Evolutionary conservation across 1,139 yeast species (phyloP).

Genomic region (Protomyces macrosporus): DNA sequence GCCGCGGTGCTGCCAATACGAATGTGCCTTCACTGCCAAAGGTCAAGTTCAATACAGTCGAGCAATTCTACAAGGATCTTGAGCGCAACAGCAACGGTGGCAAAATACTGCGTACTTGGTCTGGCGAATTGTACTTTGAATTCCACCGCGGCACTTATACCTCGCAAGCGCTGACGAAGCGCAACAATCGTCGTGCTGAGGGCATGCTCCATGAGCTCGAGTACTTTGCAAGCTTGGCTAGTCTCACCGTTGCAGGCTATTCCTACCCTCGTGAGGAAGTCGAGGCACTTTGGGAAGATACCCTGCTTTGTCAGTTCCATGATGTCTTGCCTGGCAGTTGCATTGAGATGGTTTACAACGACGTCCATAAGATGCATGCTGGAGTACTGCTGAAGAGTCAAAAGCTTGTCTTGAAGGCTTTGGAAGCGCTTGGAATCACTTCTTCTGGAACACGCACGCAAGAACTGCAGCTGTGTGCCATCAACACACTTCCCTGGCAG

Average conservation of each 20-base stretch:
- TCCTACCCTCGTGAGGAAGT: conserved; percentile 66
- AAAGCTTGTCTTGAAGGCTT: conserved; percentile 50
- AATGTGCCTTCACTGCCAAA: conserved; percentile 62
- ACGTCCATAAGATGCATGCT: conserved; percentile 75
- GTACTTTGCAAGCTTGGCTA: conserved; percentile 69
- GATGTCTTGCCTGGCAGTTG: conserved; percentile 96
- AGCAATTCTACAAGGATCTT: conserved; percentile 68
- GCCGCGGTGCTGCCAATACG: conserved; percentile 78
- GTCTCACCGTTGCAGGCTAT: conserved; percentile 51
- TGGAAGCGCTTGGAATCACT: conserved; percentile 45
- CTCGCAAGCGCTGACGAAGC: conserved; percentile 80
- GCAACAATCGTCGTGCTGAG: conserved; percentile 74
- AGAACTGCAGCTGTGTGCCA: too few relatives aligned
- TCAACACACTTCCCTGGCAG: conserved; percentile 69
- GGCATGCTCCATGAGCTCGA: conserved; percentile 78
- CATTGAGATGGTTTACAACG: conserved; percentile 91
- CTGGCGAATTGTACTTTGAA: conserved; percentile 88
- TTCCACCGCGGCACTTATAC: conserved; percentile 97
- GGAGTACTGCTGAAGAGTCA: conserved; percentile 53
- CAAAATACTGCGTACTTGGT: conserved; percentile 70
- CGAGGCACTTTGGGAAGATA: conserved; percentile 75
- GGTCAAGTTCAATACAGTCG: conserved; percentile 73
- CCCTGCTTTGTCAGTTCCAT: conserved; percentile 88
- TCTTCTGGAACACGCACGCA: too few relatives aligned
- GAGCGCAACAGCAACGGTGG: conserved; percentile 63